Evolutionary conservation across 2,329 filamentous ascomycete genomes (phyloP).

Genomic region (Monilinia aucupariae): DNA sequence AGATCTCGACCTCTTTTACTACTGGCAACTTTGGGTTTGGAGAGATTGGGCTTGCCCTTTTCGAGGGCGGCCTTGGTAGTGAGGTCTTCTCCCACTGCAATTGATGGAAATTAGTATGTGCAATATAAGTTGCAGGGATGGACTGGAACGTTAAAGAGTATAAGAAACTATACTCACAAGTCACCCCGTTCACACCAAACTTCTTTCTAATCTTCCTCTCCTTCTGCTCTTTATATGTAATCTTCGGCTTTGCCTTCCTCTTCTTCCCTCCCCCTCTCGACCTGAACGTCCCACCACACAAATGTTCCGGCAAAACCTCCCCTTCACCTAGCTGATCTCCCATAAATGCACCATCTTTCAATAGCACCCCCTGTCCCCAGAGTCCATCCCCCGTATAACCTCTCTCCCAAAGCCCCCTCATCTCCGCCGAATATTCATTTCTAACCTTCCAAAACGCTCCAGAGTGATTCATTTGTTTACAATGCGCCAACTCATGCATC

Average conservation of each 20-base stretch:
- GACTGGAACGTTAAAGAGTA: not conserved
- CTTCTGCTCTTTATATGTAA: conserved; percentile 41
- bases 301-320: conserved; percentile 60
- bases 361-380: conserved; percentile 66
- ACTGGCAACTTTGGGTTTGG: conserved; percentile 54
- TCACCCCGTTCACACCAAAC: conserved; percentile 44
- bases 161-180: conserved; percentile 7
- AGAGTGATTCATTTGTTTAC: conserved; percentile 88
- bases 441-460: conserved; percentile 75
- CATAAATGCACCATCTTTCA: conserved; percentile 58
- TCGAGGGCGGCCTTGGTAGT: conserved; percentile 42
- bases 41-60: conserved; percentile 46
- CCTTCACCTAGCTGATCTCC: conserved; percentile 46
- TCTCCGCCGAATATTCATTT: conserved; percentile 64
- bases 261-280: conserved; percentile 48
- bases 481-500: conserved; percentile 82
- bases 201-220: conserved; percentile 52
- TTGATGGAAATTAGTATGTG: not conserved
- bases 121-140: not conserved
- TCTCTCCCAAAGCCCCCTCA: conserved; percentile 64
- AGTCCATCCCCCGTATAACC: conserved; percentile 76
- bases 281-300: conserved; percentile 77
- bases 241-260: conserved; percentile 44
- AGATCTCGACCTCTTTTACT: conserved; percentile 56
- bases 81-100: conserved; percentile 47